Percentiles rank a stretch among this genome's conserved stretches.
Conservation (phyloP, 2,329 filamentous ascomycete species). For the Blumeria hordei region DNA sequence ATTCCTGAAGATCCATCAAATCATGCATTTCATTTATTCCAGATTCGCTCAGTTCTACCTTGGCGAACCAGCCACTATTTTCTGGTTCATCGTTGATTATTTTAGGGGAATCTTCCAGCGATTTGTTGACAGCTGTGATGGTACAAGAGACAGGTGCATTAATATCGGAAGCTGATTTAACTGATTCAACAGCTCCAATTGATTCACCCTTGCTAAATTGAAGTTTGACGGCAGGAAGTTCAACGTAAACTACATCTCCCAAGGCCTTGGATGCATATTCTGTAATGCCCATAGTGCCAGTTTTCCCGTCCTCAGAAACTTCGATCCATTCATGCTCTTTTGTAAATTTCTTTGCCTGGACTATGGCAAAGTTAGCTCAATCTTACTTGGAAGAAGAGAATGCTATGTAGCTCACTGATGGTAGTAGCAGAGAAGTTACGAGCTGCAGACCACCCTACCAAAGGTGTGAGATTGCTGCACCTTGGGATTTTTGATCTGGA, state of each 20-base stretch:
- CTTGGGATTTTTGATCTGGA: conserved; percentile 2
- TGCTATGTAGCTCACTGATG: conserved; percentile 15
- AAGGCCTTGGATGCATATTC: conserved; percentile 78
- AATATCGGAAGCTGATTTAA: conserved; percentile 97
- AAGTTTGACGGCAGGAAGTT: conserved; percentile 53
- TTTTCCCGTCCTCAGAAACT: conserved; percentile 57
- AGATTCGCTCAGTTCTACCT: conserved; percentile 50
- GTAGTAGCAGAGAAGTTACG: conserved; percentile 23
- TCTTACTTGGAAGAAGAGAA: too few relatives aligned
- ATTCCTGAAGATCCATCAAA: conserved; percentile 56
- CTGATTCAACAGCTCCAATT: conserved; percentile 87
- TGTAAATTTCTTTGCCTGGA: conserved; percentile 53
- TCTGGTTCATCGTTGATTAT: conserved; percentile 82
- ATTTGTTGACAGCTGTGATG: conserved; percentile 47
- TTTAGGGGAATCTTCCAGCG: conserved; percentile 63
- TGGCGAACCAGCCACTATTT: conserved; percentile 79
- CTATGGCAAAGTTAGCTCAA: conserved; percentile 3
- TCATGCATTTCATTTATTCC: conserved; percentile 42
- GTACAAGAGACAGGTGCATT: conserved; percentile 64
- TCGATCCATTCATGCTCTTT: conserved; percentile 98
- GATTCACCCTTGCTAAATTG: conserved; percentile 54
- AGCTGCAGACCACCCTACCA: conserved; percentile 4
- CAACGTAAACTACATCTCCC: conserved; percentile 91
- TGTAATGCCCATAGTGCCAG: conserved; percentile 65
- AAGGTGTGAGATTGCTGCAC: too few relatives aligned